phyloP scores from a whole-genome alignment of 2,329 filamentous ascomycete species.

The Xylaria sp. region DNA sequence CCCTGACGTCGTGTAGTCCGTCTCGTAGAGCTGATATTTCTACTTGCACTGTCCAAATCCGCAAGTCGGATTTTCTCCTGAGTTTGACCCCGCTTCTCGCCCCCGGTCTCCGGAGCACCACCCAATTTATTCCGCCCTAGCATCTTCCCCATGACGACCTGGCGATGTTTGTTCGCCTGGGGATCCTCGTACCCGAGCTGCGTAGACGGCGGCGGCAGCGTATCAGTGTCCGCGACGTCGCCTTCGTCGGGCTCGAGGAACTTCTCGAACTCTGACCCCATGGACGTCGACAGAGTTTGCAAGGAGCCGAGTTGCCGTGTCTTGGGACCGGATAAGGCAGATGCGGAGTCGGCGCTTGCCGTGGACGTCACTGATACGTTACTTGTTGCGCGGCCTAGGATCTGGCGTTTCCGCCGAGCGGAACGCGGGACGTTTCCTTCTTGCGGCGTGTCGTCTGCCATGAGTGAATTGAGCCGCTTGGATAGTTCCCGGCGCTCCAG shows the following conservation, averaged over 20 bases:
- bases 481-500: constrained; percentile 44
- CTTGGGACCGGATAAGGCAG: constrained; percentile 29
- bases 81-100: background rate
- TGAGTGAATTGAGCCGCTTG: constrained; percentile 44
- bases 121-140: constrained; percentile 24
- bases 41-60: constrained; percentile 11
- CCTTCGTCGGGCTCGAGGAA: constrained; percentile 38
- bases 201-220: constrained; percentile 59
- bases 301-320: constrained; percentile 32
- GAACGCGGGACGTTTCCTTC: constrained; percentile 35
- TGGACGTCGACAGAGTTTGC: constrained; percentile 13
- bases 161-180: constrained; percentile 54
- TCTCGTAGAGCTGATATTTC: constrained; percentile 23
- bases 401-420: constrained; percentile 56
- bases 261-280: constrained; percentile 29
- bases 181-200: constrained; percentile 66
- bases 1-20: constrained; percentile 38
- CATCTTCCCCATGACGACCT: constrained; percentile 44
- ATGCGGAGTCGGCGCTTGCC: constrained; percentile 55
- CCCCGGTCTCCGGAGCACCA: background rate
- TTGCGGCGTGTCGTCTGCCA: constrained; percentile 31
- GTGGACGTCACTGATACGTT: constrained; percentile 65
- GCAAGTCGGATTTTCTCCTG: constrained; percentile 26
- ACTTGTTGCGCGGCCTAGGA: constrained; percentile 68
- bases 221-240: constrained; percentile 18